phyloP scores from a whole-genome alignment of 163 green algal species.

The Chlamydomonas reinhardtii region DNA sequence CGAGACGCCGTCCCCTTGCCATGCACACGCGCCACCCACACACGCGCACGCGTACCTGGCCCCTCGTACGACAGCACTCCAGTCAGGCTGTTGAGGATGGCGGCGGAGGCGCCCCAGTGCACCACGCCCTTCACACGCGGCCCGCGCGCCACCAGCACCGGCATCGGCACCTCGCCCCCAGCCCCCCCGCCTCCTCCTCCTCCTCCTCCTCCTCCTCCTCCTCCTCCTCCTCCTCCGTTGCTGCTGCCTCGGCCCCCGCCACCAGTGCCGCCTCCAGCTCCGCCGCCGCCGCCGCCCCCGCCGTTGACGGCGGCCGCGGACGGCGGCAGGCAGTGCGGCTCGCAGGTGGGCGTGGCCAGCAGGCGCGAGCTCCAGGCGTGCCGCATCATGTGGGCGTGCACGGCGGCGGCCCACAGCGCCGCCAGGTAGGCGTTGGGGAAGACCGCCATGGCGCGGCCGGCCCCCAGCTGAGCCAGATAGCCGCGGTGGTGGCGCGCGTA shows the following conservation, averaged over 20 bases:
- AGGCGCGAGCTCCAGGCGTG: slow-evolving; percentile 14
- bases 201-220: no score
- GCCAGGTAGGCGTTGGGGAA: slow-evolving; percentile 30
- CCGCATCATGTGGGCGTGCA: background rate
- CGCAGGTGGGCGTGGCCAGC: slow-evolving; percentile 11
- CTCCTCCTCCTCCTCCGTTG: background rate
- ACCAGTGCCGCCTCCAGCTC: background rate
- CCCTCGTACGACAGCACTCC: slow-evolving; percentile 33
- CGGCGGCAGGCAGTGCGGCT: background rate
- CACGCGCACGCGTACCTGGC: background rate
- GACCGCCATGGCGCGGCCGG: background rate
- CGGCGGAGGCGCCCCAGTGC: slow-evolving; percentile 15
- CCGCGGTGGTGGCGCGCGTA: slow-evolving; percentile 18
- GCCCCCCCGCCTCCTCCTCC: no score
- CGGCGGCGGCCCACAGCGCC: slow-evolving; percentile 32
- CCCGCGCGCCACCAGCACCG: background rate
- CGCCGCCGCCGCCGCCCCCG: no score
- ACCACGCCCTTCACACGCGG: slow-evolving; percentile 20
- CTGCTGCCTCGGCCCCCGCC: background rate
- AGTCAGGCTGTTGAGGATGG: background rate
- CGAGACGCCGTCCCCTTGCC: no score
- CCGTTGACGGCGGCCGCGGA: no score
- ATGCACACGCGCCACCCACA: no score
- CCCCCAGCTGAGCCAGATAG: slow-evolving; percentile 21
- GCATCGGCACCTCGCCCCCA: background rate